Evolutionary conservation across 768 basidiomycete genomes (phyloP).

Genomic region (Calvatia gigantea): DNA sequence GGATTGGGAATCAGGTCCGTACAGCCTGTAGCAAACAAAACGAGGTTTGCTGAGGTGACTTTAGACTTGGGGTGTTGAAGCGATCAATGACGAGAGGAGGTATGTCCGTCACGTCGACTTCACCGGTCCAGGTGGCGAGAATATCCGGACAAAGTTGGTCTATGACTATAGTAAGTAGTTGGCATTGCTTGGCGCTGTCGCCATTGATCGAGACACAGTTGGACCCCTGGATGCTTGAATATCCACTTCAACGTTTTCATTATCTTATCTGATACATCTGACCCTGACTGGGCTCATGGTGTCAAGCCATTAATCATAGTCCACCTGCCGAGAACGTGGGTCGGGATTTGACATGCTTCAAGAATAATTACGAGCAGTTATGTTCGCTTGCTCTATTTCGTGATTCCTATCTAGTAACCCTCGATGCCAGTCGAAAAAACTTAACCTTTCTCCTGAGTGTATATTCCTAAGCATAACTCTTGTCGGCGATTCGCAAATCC

Average conservation of each 20-base stretch:
- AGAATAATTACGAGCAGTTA: no score
- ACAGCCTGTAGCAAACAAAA: background rate
- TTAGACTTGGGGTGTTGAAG: slow-evolving; percentile 64
- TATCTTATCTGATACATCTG: slow-evolving; percentile 6
- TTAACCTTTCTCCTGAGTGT: no score
- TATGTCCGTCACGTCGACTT: slow-evolving; percentile 63
- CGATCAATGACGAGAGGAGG: slow-evolving; percentile 53
- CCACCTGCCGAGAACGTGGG: no score
- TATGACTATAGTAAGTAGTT: slow-evolving; percentile 68
- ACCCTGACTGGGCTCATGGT: background rate
- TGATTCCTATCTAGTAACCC: no score
- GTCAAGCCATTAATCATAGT: no score
- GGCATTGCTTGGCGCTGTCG: no score
- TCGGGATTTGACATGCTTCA: no score
- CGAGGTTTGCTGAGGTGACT: background rate
- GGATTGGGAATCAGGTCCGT: slow-evolving; percentile 62
- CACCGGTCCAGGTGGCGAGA: slow-evolving; percentile 54
- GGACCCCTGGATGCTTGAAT: slow-evolving; percentile 8
- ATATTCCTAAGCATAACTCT: no score
- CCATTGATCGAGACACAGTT: background rate
- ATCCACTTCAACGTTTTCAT: no score
- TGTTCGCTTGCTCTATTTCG: no score
- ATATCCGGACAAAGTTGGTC: slow-evolving; percentile 52
- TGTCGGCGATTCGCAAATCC: no score
- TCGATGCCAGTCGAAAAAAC: no score